These are phyloP conservation scores for Tricholoma hemisulphureum DNA, from an alignment of 768 basidiomycete genomes.

Conservation along the genomic window DNA sequence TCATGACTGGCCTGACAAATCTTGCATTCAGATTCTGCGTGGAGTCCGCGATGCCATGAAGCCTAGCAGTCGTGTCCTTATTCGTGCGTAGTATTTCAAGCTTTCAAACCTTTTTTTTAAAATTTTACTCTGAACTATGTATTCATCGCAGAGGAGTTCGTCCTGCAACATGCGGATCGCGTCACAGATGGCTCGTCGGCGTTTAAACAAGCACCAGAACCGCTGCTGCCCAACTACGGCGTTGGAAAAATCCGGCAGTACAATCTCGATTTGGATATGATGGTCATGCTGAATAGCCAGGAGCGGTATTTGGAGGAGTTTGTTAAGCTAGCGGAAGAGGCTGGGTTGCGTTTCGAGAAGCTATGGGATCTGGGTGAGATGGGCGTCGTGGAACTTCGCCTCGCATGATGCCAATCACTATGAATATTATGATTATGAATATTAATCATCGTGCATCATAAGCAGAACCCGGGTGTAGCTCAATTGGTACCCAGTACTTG, in stretches of 20 bases:
- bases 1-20: slow-evolving; percentile 42
- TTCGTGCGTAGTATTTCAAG: slow-evolving; percentile 30
- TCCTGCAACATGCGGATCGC: slow-evolving; percentile 28
- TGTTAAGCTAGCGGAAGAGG: slow-evolving; percentile 32
- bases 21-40: slow-evolving; percentile 34
- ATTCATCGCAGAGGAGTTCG: slow-evolving; percentile 32
- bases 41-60: slow-evolving; percentile 36
- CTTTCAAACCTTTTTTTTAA: neutral
- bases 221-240: slow-evolving; percentile 48
- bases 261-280: slow-evolving; percentile 46
- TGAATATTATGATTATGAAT: no score
- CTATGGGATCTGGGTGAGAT: slow-evolving; percentile 26
- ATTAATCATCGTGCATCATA: no score
- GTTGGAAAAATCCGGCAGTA: slow-evolving; percentile 40
- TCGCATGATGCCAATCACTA: no score
- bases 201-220: slow-evolving; percentile 37
- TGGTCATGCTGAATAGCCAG: slow-evolving; percentile 39
- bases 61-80: slow-evolving; percentile 32
- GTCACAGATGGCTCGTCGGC: slow-evolving; percentile 10
- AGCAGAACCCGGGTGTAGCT: no score
- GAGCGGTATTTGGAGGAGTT: slow-evolving; percentile 43
- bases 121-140: neutral
- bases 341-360: slow-evolving; percentile 36
- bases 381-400: slow-evolving; percentile 8
- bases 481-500: no score